Evolutionary conservation across 2,329 filamentous ascomycete genomes (phyloP).

Genomic region (Tolypocladium ovalisporum): DNA sequence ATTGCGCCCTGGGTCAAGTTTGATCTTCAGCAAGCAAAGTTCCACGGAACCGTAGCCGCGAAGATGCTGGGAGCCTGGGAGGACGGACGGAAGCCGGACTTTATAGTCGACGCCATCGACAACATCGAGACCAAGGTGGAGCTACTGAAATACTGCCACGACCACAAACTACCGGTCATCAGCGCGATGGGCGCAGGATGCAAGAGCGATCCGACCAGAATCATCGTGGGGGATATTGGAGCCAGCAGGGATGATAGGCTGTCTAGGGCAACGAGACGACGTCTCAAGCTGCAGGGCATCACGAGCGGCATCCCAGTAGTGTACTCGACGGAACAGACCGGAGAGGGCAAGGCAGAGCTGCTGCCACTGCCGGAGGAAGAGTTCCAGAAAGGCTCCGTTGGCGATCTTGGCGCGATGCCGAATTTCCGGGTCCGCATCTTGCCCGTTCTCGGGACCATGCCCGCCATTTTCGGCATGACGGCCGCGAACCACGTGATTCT

Average conservation of each 20-base stretch:
- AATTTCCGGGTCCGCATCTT: slow-evolving; percentile 94
- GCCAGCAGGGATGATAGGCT: slow-evolving; percentile 79
- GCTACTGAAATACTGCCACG: slow-evolving; percentile 77
- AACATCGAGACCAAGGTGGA: slow-evolving; percentile 97
- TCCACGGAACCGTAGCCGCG: slow-evolving; percentile 55
- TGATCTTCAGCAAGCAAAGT: slow-evolving; percentile 77
- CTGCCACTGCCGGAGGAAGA: slow-evolving; percentile 82
- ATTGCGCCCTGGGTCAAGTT: slow-evolving; percentile 88
- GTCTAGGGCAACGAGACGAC: slow-evolving; percentile 71
- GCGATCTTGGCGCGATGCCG: slow-evolving; percentile 77
- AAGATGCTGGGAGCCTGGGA: slow-evolving; percentile 57
- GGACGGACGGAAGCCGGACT: slow-evolving; percentile 59
- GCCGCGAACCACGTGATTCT: slow-evolving; percentile 90
- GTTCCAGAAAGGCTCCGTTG: slow-evolving; percentile 73
- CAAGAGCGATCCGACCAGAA: slow-evolving; percentile 74
- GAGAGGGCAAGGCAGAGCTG: slow-evolving; percentile 81
- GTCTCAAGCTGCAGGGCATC: slow-evolving; percentile 68
- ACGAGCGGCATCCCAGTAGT: slow-evolving; percentile 81
- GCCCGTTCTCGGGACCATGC: slow-evolving; percentile 93
- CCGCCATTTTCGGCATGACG: slow-evolving; percentile 86
- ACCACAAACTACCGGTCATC: slow-evolving; percentile 68
- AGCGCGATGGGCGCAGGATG: slow-evolving; percentile 94
- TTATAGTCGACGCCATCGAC: slow-evolving; percentile 94
- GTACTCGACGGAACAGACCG: slow-evolving; percentile 83
- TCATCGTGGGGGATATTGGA: slow-evolving; percentile 87